Conservation (phyloP, 208 protist species). For the Angomonas deanei region DNA sequence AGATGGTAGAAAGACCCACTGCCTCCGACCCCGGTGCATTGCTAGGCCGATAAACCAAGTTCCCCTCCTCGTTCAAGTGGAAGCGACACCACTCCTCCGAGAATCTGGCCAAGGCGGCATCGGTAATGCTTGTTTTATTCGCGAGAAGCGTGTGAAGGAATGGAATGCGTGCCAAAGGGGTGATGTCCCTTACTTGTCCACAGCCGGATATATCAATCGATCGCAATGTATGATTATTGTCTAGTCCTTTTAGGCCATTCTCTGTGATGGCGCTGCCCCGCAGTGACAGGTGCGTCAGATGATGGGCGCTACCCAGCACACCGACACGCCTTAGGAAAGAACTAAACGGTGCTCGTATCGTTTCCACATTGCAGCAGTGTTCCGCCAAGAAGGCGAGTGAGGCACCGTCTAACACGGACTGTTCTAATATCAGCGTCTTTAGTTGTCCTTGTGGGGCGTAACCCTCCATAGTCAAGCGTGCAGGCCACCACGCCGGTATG, state of each 20-base stretch:
- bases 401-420: too few relatives aligned
- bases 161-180: slow-evolving; percentile 1
- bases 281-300: neutral
- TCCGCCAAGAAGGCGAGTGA: neutral
- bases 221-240: slow-evolving; percentile 7
- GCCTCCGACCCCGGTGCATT: neutral
- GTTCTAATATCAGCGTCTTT: too few relatives aligned
- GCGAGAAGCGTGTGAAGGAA: neutral
- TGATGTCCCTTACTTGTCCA: slow-evolving; percentile 13
- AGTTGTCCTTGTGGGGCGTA: too few relatives aligned
- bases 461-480: too few relatives aligned
- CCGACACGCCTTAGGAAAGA: too few relatives aligned
- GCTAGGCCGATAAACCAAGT: too few relatives aligned
- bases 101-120: neutral
- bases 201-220: slow-evolving; percentile 14
- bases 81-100: neutral
- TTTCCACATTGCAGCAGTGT: neutral
- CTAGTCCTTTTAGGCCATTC: slow-evolving; percentile 14
- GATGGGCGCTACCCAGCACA: neutral
- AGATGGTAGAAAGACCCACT: too few relatives aligned
- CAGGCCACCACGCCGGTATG: neutral
- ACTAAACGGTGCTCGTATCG: too few relatives aligned
- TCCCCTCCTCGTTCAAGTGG: too few relatives aligned
- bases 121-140: neutral
- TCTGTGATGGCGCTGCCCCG: neutral